A percentile compares a stretch with the other conserved stretches of the same genome.
phyloP scores from a whole-genome alignment of 768 basidiomycete species.

The Asterophora lycoperdoides region DNA sequence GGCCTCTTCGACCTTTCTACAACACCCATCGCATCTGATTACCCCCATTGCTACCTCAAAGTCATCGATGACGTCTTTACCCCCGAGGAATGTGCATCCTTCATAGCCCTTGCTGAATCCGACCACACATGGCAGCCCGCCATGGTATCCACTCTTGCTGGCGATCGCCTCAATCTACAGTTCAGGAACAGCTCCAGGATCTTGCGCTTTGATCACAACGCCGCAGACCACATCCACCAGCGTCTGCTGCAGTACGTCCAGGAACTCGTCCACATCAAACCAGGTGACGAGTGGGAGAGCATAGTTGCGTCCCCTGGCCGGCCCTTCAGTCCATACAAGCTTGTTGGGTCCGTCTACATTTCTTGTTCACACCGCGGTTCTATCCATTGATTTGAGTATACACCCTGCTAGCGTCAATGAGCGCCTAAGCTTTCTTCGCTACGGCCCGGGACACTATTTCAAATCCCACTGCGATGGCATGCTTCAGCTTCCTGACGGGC shows the following conservation, averaged over 20 bases:
- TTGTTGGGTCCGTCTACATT: conserved; percentile 26
- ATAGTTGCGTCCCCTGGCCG: conserved; percentile 28
- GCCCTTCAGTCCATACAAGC: conserved; percentile 30
- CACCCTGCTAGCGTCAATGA: conserved; percentile 33
- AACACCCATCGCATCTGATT: conserved; percentile 20
- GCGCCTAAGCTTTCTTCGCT: conserved; percentile 41
- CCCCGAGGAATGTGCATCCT: conserved; percentile 30
- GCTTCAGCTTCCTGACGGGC: conserved; percentile 32
- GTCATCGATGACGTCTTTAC: conserved; percentile 37
- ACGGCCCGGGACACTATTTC: conserved; percentile 42
- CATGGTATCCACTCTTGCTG: conserved; percentile 21
- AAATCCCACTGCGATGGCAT: conserved; percentile 36
- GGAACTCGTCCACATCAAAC: conserved; percentile 27
- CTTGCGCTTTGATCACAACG: conserved; percentile 25
- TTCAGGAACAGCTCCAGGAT: conserved; percentile 37
- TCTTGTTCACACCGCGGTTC: background rate
- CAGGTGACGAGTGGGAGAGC: conserved; percentile 27
- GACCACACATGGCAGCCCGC: conserved; percentile 31
- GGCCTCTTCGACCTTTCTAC: background rate
- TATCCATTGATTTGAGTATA: background rate
- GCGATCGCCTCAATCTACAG: conserved; percentile 24
- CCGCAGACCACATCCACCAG: conserved; percentile 27
- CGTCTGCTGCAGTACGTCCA: conserved; percentile 30
- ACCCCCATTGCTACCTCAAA: conserved; percentile 31
- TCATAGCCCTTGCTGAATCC: conserved; percentile 27